Evolutionary conservation across 148 eudicot species (phyloP), one percentile per base, ranked within the genome.

Genomic region (Rhododendron vialii): DNA sequence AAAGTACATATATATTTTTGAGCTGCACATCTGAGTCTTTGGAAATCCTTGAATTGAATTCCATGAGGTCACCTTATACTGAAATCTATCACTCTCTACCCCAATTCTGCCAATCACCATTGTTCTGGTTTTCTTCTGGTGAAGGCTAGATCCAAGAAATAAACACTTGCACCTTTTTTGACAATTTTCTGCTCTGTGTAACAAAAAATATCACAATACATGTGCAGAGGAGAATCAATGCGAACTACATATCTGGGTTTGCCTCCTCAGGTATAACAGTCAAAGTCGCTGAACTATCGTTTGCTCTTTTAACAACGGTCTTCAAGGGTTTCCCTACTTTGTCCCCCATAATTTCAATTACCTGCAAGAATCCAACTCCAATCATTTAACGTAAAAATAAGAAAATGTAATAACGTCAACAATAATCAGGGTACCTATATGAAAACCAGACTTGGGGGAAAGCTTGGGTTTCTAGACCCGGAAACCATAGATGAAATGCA

Each of bases 181-280:
- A 30, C 3, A 80, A 50, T 41, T 28, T 18, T 22, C 24, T 50
- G 35, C 5, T 33, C 41, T 80, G 22, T 11, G 35, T 20, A 8
- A 50, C 10, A 55, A 33, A 45, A 41, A 35, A 18, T 36, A 4
- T 22, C 11, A 35, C 38, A 18, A 61, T 18, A 1, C 30, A 61
- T 12, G 17, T 33, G 73, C 48, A 12, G 24, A 74, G 76, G 22
- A 48, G 30, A 80, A 67, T 45, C 36, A 11, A 55, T 36, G 75
- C 5, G 55, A 35, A 77, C 84, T 87, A 96, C 94, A 96, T 91
- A 79, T 92, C 93, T 65, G 97, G 97, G 89, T 96, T 95, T 53
- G 99, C 99, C 89, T 96, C 99, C 88, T 94, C 98, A 0, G 99
- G 98, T 36, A 85, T 91, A 85, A 96, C 98, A 26, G 93, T 90